phyloP scores from a whole-genome alignment of 768 basidiomycete genomes.

The Boletus pseudopeckii region DNA sequence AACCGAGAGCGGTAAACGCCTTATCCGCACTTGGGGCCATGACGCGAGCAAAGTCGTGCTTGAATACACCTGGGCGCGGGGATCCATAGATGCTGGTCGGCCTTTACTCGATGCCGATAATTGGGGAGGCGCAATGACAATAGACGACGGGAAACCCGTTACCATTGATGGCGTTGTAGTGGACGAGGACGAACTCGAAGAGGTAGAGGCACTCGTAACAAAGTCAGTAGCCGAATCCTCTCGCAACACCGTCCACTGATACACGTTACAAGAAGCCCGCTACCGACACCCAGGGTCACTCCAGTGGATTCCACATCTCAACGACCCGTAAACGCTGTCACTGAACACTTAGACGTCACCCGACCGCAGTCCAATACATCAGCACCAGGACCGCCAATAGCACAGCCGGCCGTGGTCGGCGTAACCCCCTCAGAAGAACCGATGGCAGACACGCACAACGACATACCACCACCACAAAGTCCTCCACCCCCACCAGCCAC shows the following conservation, averaged over 20 bases:
- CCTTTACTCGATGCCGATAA: slow-evolving; percentile 46
- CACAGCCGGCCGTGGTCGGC: background rate
- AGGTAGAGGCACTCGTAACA: slow-evolving; percentile 35
- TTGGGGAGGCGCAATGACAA: slow-evolving; percentile 46
- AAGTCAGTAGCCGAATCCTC: slow-evolving; percentile 41
- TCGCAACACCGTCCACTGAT: slow-evolving; percentile 15
- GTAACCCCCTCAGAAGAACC: slow-evolving; percentile 2
- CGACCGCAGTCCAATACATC: slow-evolving; percentile 1
- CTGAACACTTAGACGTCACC: background rate
- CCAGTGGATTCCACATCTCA: slow-evolving; percentile 38
- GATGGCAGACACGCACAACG: background rate
- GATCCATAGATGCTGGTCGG: slow-evolving; percentile 41
- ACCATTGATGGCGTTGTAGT: slow-evolving; percentile 33
- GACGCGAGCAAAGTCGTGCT: slow-evolving; percentile 50
- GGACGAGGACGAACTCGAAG: slow-evolving; percentile 37
- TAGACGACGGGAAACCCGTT: slow-evolving; percentile 34
- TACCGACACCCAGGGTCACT: slow-evolving; percentile 61
- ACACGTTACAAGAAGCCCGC: slow-evolving; percentile 45
- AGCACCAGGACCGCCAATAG: background rate
- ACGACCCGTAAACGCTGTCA: background rate
- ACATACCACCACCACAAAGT: background rate
- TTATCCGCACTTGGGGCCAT: slow-evolving; percentile 56
- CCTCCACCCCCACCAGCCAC: slow-evolving; percentile 2
- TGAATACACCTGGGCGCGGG: slow-evolving; percentile 50
- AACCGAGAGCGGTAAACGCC: slow-evolving; percentile 48